phyloP scores from a whole-genome alignment of 257 asterid genomes.

The Mitragyna speciosa region DNA sequence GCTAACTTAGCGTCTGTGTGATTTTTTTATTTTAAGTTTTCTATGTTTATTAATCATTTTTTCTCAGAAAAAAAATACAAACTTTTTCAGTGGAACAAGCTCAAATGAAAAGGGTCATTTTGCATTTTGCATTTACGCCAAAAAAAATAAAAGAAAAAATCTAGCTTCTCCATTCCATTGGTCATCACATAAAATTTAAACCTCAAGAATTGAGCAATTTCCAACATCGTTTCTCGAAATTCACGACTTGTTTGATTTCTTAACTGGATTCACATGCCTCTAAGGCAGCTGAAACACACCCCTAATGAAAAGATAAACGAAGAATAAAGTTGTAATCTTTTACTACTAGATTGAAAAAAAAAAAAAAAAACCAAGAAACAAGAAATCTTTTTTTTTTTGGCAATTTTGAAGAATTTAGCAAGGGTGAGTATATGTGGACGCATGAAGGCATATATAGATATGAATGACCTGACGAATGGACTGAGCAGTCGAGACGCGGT shows the following conservation, averaged over 20 bases:
- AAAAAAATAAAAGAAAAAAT: neutral
- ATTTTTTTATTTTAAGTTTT: too few relatives aligned
- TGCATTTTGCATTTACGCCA: neutral
- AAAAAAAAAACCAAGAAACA: neutral
- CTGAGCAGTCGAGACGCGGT: constrained; percentile 40
- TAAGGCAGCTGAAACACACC: too few relatives aligned
- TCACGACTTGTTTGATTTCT: neutral
- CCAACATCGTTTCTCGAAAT: neutral
- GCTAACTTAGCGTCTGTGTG: neutral
- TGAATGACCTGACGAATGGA: constrained; percentile 47
- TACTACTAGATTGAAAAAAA: too few relatives aligned
- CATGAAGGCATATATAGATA: neutral
- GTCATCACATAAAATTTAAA: neutral
- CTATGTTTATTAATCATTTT: neutral
- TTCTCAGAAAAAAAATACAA: neutral
- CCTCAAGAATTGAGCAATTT: neutral
- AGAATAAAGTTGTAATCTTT: too few relatives aligned
- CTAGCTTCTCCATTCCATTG: neutral
- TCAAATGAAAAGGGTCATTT: neutral
- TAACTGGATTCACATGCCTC: neutral
- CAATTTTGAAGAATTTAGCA: too few relatives aligned
- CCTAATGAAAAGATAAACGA: too few relatives aligned
- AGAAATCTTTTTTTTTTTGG: too few relatives aligned
- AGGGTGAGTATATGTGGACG: too few relatives aligned
- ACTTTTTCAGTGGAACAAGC: neutral